Conservation (phyloP, 116 monocot genomes). For the Iris pallida region DNA sequence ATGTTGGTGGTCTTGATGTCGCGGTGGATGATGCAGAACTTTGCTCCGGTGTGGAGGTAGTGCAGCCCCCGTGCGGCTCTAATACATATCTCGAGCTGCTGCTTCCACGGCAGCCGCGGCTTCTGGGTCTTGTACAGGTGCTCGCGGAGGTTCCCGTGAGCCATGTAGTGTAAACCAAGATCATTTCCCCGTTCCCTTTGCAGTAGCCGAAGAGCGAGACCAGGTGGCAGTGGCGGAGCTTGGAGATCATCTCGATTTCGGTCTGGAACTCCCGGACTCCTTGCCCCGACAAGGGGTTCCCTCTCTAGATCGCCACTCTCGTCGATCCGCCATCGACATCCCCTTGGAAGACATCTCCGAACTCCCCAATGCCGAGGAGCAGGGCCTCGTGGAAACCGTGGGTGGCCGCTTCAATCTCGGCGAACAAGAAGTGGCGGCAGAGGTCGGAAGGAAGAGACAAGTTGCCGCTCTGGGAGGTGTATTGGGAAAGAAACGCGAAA, state of each 20-base stretch:
- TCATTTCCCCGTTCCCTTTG: slow-evolving; percentile 76
- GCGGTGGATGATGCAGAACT: slow-evolving; percentile 88
- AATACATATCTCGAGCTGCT: slow-evolving; percentile 80
- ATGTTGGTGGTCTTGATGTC: slow-evolving; percentile 99
- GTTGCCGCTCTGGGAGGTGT: too few species aligned
- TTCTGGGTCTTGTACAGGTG: slow-evolving; percentile 74
- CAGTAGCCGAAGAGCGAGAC: slow-evolving; percentile 71
- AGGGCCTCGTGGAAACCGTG: slow-evolving; percentile 12
- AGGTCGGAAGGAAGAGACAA: too few species aligned
- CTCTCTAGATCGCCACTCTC: slow-evolving; percentile 16
- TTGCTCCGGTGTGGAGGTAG: slow-evolving; percentile 93
- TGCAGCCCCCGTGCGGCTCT: slow-evolving; percentile 81
- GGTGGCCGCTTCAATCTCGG: slow-evolving; percentile 12
- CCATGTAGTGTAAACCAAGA: slow-evolving; percentile 89
- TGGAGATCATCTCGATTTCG: slow-evolving; percentile 72
- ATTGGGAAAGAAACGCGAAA: too few species aligned
- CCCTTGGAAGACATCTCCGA: slow-evolving; percentile 20
- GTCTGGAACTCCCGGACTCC: slow-evolving; percentile 25
- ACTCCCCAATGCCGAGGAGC: slow-evolving; percentile 11
- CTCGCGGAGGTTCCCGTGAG: slow-evolving; percentile 73
- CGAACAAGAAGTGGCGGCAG: slow-evolving; percentile 10
- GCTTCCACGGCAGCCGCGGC: slow-evolving; percentile 62
- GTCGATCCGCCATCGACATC: slow-evolving; percentile 1
- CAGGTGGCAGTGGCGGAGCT: slow-evolving; percentile 64
- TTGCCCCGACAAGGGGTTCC: slow-evolving; percentile 4